Conservation (phyloP, 352 stramenopile genomes). For the Elongisporangium undulatum region DNA sequence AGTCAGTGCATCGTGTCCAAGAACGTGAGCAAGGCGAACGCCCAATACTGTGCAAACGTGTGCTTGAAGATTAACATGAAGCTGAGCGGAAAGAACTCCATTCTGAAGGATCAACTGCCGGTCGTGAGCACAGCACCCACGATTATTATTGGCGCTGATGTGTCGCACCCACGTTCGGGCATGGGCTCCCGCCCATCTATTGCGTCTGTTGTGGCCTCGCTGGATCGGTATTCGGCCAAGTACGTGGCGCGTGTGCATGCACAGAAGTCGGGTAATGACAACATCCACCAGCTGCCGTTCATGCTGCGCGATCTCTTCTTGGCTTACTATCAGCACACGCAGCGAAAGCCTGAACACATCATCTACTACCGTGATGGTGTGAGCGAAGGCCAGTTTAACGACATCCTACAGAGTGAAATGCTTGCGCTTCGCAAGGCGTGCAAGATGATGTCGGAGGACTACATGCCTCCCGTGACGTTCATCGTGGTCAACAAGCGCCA, state of each 20-base stretch:
- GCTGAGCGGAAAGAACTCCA: constrained; percentile 61
- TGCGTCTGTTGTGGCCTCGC: constrained; percentile 71
- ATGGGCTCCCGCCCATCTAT: constrained; percentile 65
- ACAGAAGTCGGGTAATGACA: constrained; percentile 41
- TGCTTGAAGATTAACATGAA: constrained; percentile 80
- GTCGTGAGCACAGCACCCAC: constrained; percentile 39
- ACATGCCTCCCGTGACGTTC: constrained; percentile 80
- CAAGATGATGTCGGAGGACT: constrained; percentile 46
- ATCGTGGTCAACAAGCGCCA: constrained; percentile 88
- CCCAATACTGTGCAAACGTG: constrained; percentile 65
- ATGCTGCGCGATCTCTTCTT: constrained; percentile 77
- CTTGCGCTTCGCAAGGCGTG: constrained; percentile 70
- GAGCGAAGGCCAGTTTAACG: constrained; percentile 78
- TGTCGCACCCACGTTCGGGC: constrained; percentile 59
- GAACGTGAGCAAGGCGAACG: constrained; percentile 34
- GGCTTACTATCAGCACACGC: constrained; percentile 66
- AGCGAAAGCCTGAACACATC: constrained; percentile 70
- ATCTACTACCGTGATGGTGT: constrained; percentile 89
- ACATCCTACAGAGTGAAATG: constrained; percentile 69
- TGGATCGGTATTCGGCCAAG: constrained; percentile 58
- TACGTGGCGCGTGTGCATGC: constrained; percentile 59
- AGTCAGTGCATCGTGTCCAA: constrained; percentile 64
- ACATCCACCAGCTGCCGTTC: constrained; percentile 48
- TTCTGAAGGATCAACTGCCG: constrained; percentile 36
- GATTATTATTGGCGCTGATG: constrained; percentile 80